Conservation (phyloP, 2,329 filamentous ascomycete genomes). For the Colletotrichum liaoningense region DNA sequence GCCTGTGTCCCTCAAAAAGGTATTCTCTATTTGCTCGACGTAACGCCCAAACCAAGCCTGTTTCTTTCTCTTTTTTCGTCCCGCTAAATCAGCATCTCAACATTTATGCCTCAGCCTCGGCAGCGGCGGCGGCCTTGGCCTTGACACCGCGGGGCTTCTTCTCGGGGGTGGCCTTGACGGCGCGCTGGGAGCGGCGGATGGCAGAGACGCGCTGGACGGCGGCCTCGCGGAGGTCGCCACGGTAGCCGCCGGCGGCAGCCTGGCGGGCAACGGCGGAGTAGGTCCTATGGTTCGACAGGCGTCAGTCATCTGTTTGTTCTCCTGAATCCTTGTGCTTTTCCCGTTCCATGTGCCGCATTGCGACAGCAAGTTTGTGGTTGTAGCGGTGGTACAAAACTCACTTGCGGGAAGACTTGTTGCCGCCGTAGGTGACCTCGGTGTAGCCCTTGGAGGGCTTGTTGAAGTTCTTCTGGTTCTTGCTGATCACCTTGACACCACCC, state of each 20-base stretch:
- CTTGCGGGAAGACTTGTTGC: constrained; percentile 80
- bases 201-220: constrained; percentile 90
- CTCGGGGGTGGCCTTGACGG: constrained; percentile 80
- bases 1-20: constrained; percentile 33
- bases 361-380: not conserved
- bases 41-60: constrained; percentile 36
- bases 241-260: constrained; percentile 88
- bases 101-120: constrained; percentile 58
- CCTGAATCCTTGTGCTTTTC: not conserved
- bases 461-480: constrained; percentile 81
- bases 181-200: constrained; percentile 81
- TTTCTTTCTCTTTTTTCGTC: constrained; percentile 9
- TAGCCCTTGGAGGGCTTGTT: constrained; percentile 79
- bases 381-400: constrained; percentile 58
- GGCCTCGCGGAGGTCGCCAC: constrained; percentile 78
- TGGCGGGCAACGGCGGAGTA: constrained; percentile 89
- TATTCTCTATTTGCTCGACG: constrained; percentile 36
- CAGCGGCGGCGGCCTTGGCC: constrained; percentile 76
- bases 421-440: constrained; percentile 75
- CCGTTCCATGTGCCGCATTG: not conserved
- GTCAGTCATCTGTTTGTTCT: not conserved
- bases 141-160: constrained; percentile 83
- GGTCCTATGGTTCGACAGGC: constrained; percentile 66
- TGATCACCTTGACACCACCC: constrained; percentile 82
- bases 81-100: constrained; percentile 23